phyloP scores from a whole-genome alignment of 2,329 filamentous ascomycete genomes.

The Colletotrichum tanaceti region DNA sequence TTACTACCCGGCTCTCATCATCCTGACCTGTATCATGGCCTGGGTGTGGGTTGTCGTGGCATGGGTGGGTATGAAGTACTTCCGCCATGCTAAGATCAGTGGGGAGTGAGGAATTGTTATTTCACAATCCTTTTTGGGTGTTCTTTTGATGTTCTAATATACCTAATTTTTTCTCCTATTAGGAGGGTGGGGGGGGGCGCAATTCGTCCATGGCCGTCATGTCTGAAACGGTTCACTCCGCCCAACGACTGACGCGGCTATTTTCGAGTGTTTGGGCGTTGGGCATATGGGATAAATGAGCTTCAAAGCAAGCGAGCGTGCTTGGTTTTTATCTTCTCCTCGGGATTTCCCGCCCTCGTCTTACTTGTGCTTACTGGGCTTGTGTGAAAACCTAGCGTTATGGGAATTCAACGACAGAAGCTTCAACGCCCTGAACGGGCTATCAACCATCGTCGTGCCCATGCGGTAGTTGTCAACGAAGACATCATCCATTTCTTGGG shows the following conservation, averaged over 20 bases:
- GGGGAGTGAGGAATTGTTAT: conserved; percentile 59
- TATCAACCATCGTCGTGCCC: not conserved
- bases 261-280: not conserved
- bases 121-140: no score
- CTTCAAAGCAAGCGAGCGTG: conserved; percentile 2
- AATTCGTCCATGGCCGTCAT: not conserved
- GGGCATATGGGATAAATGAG: not conserved
- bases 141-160: no score
- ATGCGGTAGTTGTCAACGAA: not conserved
- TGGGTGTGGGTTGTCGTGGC: conserved; percentile 99
- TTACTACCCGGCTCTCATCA: conserved; percentile 95
- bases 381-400: not conserved
- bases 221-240: no score
- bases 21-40: conserved; percentile 93
- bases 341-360: no score
- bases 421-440: not conserved
- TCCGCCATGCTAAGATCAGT: conserved; percentile 92
- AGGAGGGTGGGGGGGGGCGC: no score
- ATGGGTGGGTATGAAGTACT: conserved; percentile 99
- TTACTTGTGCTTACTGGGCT: not conserved
- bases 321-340: not conserved
- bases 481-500: no score
- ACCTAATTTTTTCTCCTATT: no score
- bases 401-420: no score
- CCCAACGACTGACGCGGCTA: not conserved